Evolutionary conservation across 2,329 filamentous ascomycete genomes (phyloP), one percentile per base, ranked within the genome.

Genomic region (Dactylonectria estremocensis): DNA sequence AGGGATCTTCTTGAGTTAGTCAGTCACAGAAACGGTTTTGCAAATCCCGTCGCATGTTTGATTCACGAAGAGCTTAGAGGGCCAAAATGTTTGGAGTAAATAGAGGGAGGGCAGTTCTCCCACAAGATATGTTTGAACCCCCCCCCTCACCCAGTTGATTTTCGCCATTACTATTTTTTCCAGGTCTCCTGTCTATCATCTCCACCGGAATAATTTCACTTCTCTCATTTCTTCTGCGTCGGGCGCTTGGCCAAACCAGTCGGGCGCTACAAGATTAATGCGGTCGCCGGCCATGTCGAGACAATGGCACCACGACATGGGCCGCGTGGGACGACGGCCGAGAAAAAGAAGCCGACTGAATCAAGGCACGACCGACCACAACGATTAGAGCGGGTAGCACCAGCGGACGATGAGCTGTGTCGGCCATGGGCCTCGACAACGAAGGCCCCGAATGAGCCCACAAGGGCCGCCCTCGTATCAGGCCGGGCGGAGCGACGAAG

Each of bases 381-480:
- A 20, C n/a, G 2, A 11, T 4, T 4, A 14, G 16, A 18, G 11
- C 16, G 7, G 14, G 16, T n/a, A 14, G n/a, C 7, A 33, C 24
- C 3, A 14, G 13, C 14, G 48, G 22, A 22, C 46, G 22, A 16
- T 11, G 28, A 24, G 16, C 24, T 50, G 48, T 28, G 7, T 28
- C 22, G 60, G 57, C 24, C 46, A 46, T 37, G 46, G 40, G 49
- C 28, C 57, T 6, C 18, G 9, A 9, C 24, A 28, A 7, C 7
- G 24, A 28, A 18, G 59, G 49, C 59, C 49, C 40, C 14, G 24
- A 50, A 49, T 43, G 67, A 69, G 65, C 58, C 69, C 66, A 71
- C 61, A 64, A 58, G 71, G 67, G 24, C 24, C 24, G 24, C 54
- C 57, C 49, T 53, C 22, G 52, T 66, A 50, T 66, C 69, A 72